Evolutionary conservation across 345 rosid species (phyloP).

Genomic region (Ceriops tagal): DNA sequence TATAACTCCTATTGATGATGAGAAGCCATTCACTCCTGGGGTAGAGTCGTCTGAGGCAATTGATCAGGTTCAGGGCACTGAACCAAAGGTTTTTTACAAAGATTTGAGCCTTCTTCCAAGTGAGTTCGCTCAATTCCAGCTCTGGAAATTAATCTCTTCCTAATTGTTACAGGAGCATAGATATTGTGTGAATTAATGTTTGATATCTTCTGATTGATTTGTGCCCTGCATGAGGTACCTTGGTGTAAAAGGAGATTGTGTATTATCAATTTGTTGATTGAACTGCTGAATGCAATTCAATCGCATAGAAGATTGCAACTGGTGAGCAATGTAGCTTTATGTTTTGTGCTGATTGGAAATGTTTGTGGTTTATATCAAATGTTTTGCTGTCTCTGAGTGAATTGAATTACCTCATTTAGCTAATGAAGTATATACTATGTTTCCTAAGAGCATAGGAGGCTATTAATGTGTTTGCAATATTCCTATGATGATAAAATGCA

Average conservation of each 20-base stretch:
- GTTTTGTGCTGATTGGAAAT: neutral
- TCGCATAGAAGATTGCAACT: neutral
- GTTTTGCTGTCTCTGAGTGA: conserved; percentile 2
- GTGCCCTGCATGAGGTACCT: neutral
- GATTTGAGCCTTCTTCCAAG: conserved; percentile 85
- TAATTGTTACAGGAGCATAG: neutral
- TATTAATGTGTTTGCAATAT: neutral
- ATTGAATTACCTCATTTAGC: neutral
- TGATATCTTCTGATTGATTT: neutral
- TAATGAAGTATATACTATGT: neutral
- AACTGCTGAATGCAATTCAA: conserved; percentile 1
- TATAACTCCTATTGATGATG: conserved; percentile 58
- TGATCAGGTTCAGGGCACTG: conserved; percentile 31
- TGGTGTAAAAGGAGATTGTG: neutral
- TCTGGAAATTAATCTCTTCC: neutral
- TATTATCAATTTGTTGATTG: neutral
- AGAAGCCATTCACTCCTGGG: conserved; percentile 39
- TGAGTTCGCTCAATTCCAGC: conserved; percentile 37
- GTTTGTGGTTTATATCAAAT: conserved; percentile 3
- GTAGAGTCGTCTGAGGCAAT: conserved; percentile 43
- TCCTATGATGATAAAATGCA: neutral
- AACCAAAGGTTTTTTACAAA: conserved; percentile 46
- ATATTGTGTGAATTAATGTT: conserved; percentile 6
- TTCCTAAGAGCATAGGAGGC: conserved; percentile 6
- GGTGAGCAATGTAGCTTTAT: conserved; percentile 14